phyloP scores from a whole-genome alignment of 2,329 filamentous ascomycete genomes.

The Ceratocystis lukuohia region DNA sequence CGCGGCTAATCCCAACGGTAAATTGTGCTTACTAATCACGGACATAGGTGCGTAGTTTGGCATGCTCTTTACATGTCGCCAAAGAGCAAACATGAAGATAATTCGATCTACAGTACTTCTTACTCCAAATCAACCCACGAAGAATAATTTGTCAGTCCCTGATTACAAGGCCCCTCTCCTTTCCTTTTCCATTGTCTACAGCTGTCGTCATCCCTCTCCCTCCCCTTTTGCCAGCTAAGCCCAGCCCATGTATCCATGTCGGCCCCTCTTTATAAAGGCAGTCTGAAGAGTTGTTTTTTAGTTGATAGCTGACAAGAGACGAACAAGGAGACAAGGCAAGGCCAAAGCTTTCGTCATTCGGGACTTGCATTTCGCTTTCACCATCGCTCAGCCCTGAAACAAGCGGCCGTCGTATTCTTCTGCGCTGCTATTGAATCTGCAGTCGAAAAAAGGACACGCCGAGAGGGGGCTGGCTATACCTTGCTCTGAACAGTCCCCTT shows the following conservation, averaged over 20 bases:
- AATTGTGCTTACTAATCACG: neutral
- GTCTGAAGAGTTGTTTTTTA: conserved; percentile 25
- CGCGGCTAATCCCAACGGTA: neutral
- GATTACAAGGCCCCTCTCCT: neutral
- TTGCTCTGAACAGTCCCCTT: neutral
- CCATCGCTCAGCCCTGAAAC: conserved; percentile 8
- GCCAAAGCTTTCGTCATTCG: neutral
- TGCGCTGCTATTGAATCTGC: neutral
- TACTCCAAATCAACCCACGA: neutral
- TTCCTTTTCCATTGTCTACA: neutral
- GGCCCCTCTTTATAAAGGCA: neutral
- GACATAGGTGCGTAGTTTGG: neutral
- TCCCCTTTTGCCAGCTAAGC: neutral
- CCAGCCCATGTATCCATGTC: neutral
- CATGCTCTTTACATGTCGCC: neutral
- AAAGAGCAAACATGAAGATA: neutral
- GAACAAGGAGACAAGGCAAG: conserved; percentile 45
- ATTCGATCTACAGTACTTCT: neutral
- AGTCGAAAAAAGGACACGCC: neutral
- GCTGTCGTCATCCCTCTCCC: neutral
- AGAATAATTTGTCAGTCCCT: neutral
- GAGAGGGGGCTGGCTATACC: neutral
- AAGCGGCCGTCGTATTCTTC: conserved; percentile 5
- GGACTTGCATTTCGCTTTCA: neutral
- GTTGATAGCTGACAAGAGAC: conserved; percentile 21